Conservation (phyloP, 257 asterid genomes). For the Verbascum thapsus region DNA sequence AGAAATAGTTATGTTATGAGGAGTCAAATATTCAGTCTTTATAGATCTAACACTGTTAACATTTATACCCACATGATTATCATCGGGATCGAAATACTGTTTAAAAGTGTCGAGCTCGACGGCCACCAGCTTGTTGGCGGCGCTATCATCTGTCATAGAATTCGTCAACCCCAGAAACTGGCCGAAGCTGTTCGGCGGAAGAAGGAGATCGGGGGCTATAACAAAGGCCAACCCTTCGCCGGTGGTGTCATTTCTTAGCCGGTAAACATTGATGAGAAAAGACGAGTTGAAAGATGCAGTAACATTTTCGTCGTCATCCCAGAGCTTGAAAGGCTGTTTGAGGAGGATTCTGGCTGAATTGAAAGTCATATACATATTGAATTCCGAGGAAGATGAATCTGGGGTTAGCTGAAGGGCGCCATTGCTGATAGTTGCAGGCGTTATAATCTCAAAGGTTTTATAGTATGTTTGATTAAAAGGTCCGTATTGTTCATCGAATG, state of each 20-base stretch:
- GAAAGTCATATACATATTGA: neutral
- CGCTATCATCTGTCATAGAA: slow-evolving; percentile 17
- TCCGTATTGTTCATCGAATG: slow-evolving; percentile 18
- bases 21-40: slow-evolving; percentile 15
- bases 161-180: slow-evolving; percentile 45
- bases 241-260: neutral
- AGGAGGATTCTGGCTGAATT: slow-evolving; percentile 31
- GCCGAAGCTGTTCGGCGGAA: slow-evolving; percentile 39
- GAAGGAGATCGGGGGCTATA: slow-evolving; percentile 32
- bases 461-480: neutral
- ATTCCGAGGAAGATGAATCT: neutral
- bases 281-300: slow-evolving; percentile 40
- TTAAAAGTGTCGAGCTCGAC: slow-evolving; percentile 42
- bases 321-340: slow-evolving; percentile 26
- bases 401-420: slow-evolving; percentile 35
- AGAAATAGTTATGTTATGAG: slow-evolving; percentile 32
- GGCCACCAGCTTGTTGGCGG: slow-evolving; percentile 32
- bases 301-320: slow-evolving; percentile 17
- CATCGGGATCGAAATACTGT: slow-evolving; percentile 38
- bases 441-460: neutral
- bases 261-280: slow-evolving; percentile 29
- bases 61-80: slow-evolving; percentile 42
- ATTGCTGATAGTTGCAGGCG: slow-evolving; percentile 25
- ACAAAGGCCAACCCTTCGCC: slow-evolving; percentile 44
- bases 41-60: slow-evolving; percentile 34